phyloP scores from a whole-genome alignment of 768 basidiomycete species.

The Tubosaeta brunneosetosa region DNA sequence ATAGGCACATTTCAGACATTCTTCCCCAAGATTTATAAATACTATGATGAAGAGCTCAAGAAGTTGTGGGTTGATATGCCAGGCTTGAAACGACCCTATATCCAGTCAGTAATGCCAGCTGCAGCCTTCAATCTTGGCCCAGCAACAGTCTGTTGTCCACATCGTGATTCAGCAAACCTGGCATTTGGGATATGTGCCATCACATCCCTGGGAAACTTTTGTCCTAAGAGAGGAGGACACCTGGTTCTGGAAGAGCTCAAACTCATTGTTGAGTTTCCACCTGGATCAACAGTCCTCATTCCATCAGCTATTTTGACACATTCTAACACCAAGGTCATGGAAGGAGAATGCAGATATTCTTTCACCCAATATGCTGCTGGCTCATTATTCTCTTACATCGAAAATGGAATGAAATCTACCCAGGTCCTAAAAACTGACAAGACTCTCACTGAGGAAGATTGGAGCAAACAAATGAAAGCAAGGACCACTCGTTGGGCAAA shows the following conservation, averaged over 20 bases:
- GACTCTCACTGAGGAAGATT: too few species aligned
- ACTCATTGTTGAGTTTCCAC: background rate
- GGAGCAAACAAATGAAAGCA: too few species aligned
- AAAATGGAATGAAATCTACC: conserved; percentile 6
- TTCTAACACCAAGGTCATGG: background rate
- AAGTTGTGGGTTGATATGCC: too few species aligned
- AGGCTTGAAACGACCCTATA: too few species aligned
- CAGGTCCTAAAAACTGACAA: too few species aligned
- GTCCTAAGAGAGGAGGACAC: background rate
- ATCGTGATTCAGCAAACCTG: background rate
- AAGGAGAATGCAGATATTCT: background rate
- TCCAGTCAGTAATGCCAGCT: background rate
- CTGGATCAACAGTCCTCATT: background rate
- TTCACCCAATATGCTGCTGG: conserved; percentile 9
- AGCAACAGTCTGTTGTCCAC: background rate
- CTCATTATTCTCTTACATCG: background rate
- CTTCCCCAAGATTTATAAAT: background rate
- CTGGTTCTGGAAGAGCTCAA: background rate
- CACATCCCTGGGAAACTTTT: background rate
- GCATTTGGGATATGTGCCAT: conserved; percentile 6
- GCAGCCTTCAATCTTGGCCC: conserved; percentile 6
- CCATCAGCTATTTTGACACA: background rate
- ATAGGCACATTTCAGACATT: background rate
- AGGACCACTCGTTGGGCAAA: too few species aligned
- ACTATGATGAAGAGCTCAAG: background rate